Conservation (phyloP, 1,139 yeast species). For the Taphrina flavorubra region DNA sequence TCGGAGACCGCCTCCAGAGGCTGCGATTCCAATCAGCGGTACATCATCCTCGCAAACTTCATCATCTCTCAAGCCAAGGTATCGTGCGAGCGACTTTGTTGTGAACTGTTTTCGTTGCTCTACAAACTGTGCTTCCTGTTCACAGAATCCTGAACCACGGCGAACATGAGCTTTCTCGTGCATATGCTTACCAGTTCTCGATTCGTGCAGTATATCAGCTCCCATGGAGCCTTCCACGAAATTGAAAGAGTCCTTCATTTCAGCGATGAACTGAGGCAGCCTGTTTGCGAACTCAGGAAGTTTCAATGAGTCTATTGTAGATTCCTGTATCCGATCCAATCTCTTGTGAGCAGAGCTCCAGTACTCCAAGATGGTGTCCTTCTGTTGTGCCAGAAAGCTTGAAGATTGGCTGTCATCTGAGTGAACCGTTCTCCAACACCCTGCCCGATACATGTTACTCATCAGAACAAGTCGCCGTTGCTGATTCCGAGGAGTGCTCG, state of each 20-base stretch:
- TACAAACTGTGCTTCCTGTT: constrained; percentile 44
- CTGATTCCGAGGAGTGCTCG: background rate
- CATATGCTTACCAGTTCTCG: constrained; percentile 40
- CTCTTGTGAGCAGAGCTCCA: constrained; percentile 1
- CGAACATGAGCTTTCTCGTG: constrained; percentile 46
- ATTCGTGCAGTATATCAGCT: constrained; percentile 44
- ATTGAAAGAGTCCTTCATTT: constrained; percentile 14
- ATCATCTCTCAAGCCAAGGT: constrained; percentile 43
- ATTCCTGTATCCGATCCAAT: background rate
- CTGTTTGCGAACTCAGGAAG: constrained; percentile 12
- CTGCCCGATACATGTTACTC: background rate
- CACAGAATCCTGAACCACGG: constrained; percentile 43
- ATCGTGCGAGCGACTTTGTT: constrained; percentile 44
- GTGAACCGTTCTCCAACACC: background rate
- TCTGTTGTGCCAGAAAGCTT: constrained; percentile 7
- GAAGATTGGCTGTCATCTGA: constrained; percentile 5
- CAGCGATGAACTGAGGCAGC: constrained; percentile 7
- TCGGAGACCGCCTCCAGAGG: constrained; percentile 48
- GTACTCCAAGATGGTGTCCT: background rate
- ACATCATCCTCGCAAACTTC: constrained; percentile 46
- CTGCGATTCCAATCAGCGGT: constrained; percentile 47
- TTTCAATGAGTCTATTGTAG: background rate
- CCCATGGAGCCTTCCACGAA: constrained; percentile 42
- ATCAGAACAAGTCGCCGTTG: background rate
- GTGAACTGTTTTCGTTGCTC: constrained; percentile 42